Evolutionary conservation across 2,329 filamentous ascomycete genomes (phyloP).

Genomic region (Sclerotinia glacialis): DNA sequence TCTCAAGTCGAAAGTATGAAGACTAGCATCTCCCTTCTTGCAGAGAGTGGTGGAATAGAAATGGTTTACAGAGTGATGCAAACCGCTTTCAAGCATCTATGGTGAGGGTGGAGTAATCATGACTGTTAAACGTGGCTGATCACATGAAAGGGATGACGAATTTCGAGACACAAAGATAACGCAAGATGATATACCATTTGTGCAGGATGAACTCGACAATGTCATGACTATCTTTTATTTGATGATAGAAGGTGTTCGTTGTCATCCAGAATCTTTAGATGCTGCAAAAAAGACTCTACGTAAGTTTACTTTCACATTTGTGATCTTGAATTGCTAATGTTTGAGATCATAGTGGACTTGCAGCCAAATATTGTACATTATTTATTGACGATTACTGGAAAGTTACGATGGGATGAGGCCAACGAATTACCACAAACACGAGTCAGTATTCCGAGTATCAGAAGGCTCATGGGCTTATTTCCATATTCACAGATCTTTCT

Average conservation of each 20-base stretch:
- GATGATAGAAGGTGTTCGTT: constrained; percentile 55
- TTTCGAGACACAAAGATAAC: constrained; percentile 38
- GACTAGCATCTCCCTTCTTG: constrained; percentile 51
- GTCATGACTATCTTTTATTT: constrained; percentile 63
- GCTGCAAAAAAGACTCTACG: constrained; percentile 45
- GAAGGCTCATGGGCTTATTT: constrained; percentile 29
- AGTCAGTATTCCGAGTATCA: constrained; percentile 45
- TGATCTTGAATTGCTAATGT: constrained; percentile 29
- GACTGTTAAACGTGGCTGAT: constrained; percentile 17
- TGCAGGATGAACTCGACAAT: constrained; percentile 59
- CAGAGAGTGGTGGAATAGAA: constrained; percentile 45
- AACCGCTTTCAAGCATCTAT: constrained; percentile 35
- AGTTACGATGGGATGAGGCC: constrained; percentile 70
- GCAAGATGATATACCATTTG: constrained; percentile 39
- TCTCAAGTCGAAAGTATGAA: constrained; percentile 59
- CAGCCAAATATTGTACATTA: constrained; percentile 68
- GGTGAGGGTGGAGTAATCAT: constrained; percentile 35
- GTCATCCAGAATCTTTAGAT: constrained; percentile 50
- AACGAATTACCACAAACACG: constrained; percentile 61
- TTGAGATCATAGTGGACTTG: constrained; percentile 46
- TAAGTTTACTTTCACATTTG: constrained; percentile 41
- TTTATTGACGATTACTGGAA: constrained; percentile 66
- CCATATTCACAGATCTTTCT: constrained; percentile 60
- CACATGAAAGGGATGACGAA: constrained; percentile 36
- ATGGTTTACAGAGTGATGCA: constrained; percentile 37